Conservation (phyloP, 768 basidiomycete species). For the Tricholoma terreum region DNA sequence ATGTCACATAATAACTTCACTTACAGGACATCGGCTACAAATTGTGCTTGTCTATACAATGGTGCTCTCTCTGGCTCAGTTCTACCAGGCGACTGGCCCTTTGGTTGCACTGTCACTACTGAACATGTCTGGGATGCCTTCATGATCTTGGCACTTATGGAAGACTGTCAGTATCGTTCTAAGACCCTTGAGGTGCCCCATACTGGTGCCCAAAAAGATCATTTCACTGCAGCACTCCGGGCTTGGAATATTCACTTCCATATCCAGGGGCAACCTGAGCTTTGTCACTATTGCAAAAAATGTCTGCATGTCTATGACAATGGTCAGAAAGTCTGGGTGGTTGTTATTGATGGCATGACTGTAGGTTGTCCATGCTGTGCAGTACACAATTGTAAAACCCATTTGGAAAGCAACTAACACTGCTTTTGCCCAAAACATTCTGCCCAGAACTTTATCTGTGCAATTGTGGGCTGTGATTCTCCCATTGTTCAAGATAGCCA, state of each 20-base stretch:
- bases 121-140: not conserved
- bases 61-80: not conserved
- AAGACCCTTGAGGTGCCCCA: no score
- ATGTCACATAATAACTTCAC: not conserved
- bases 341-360: slow-evolving; percentile 29
- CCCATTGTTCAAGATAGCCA: slow-evolving; percentile 7
- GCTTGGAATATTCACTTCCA: no score
- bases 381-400: slow-evolving; percentile 23
- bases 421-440: not conserved
- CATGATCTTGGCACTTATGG: no score
- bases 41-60: not conserved
- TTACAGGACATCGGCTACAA: not conserved
- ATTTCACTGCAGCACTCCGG: not conserved
- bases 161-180: no score
- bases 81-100: not conserved
- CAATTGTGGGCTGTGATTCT: slow-evolving; percentile 16
- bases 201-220: not conserved
- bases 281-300: not conserved
- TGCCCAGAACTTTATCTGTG: slow-evolving; percentile 10
- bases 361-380: slow-evolving; percentile 31
- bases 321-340: not conserved
- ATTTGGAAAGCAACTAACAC: not conserved
- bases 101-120: not conserved
- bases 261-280: no score
- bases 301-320: not conserved